Base-by-base conservation (phyloP, 805 yeast genomes). In the Clavispora vitiphila region DNA sequence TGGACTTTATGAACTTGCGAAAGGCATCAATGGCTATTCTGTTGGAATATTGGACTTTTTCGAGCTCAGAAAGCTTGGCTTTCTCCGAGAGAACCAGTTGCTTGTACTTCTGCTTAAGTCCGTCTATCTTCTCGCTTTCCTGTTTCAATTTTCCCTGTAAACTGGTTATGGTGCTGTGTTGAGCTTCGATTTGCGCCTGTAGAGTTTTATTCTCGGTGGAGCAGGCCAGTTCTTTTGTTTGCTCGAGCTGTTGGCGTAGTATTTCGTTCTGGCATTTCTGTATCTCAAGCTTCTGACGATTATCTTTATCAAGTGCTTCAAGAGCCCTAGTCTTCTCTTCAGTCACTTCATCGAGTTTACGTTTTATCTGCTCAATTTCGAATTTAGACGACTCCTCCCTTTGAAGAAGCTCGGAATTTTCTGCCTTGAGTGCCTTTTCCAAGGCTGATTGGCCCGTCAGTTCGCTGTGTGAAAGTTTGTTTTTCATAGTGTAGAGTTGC, bases 1-100 rank as follows among this genome's bases (percentile, higher is more conserved):
- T 47, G 21, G 26, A 36, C 38, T 44, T 48, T 12, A 44, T 35
- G n/a, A 44, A 34, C 24, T 36, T 24, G 9, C 40, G 34, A 37
- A 47, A 40, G 14, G 32, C 14, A 14, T 36, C 49, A 31, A 47
- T 27, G 4, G 44, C 49, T 4, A 42, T 19, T 11, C 26, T 38
- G 34, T 49, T 47, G n/a, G 53, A 49, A 10, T 14, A 6, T 15
- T 15, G 26, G 2, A 20, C n/a, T 19, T 20, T 21, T 20, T 26
- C 39, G 12, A 19, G 15, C 11, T 37, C 26, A n/a, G 23, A 8
- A 4, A n/a, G 5, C 18, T 16, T 23, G 4, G 37, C 19, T 12
- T 34, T 14, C 22, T 34, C 37, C 4, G 26, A 15, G 4, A 15
- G n/a, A 9, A 29, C 20, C 19, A 16, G 20, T 20, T 15, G 20